Base-by-base conservation (phyloP, 1,139 yeast genomes). In the Yamadazyma membranifaciens region DNA sequence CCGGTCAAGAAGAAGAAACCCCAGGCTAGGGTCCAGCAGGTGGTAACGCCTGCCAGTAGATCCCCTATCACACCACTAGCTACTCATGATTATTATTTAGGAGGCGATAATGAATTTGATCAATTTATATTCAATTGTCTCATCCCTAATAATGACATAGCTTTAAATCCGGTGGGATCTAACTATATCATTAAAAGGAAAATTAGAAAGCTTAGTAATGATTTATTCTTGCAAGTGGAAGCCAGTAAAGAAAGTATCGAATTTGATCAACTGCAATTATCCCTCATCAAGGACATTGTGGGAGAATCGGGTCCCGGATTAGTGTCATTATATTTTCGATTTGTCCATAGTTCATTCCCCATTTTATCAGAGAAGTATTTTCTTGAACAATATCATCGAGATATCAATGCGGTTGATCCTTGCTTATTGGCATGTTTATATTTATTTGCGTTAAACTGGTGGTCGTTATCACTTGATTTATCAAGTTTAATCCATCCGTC, bases 401-500 rank as follows among this genome's bases (percentile, higher is more conserved):
- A 39, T 12, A 15, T 33, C 2, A 25, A 43, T 13, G 13, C 22
- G 4, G 41, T 45, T 11, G 40, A 44, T 37, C 49, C 51, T 12
- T 41, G 47, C 13, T 29, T 48, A 3, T 37, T 47, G 16, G 41
- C 49, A 20, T 47, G 49, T 31, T 34, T 48, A 15, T 48, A 48
- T 34, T 33, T 48, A 16, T 47, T 48, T 41, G 52, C 52, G 4
- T 25, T 48, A 4, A 48, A 48, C 25, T 48, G 52, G 52, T 48
- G 52, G 52, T 40, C 49, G 5, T 47, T 48, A 36, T 50, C 48
- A 12, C 39, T 44, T 1, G 48, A 45, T 7, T 36, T 47, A 3
- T 38, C 47, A 5, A 37, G 40, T 13, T 41, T 42, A 15, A 36
- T 42, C 4, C 30, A 37, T 22, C 52, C 50, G 6, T 42, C 48